Percentiles rank a stretch among this genome's conserved stretches.
These are phyloP conservation scores for Leucosporidium yakuticum DNA, from an alignment of 768 basidiomycete genomes.

Conservation along the genomic window DNA sequence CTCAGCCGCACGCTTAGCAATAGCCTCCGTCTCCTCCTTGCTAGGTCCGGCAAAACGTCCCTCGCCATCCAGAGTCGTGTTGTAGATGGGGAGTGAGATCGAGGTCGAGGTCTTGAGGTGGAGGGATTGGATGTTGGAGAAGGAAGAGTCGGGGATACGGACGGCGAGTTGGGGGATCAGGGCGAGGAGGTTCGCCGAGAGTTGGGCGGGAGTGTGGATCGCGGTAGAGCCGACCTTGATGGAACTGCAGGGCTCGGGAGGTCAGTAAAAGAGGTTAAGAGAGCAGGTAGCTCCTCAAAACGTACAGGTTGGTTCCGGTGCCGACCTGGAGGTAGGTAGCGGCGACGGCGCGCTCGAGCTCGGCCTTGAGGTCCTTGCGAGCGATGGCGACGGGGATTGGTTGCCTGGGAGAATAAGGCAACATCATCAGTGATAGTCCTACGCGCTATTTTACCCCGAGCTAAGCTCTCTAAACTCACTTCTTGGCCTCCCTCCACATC, in stretches of 20 bases:
- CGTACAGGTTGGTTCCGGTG: slow-evolving; percentile 84
- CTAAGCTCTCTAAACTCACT: slow-evolving; percentile 53
- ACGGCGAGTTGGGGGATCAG: slow-evolving; percentile 70
- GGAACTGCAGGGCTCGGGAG: slow-evolving; percentile 51
- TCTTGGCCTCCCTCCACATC: slow-evolving; percentile 91
- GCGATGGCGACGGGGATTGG: slow-evolving; percentile 89
- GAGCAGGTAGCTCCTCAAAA: slow-evolving; percentile 28
- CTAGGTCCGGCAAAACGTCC: slow-evolving; percentile 49
- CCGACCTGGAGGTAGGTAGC: slow-evolving; percentile 96
- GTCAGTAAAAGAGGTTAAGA: neutral
- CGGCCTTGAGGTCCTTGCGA: slow-evolving; percentile 81
- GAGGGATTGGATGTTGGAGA: slow-evolving; percentile 85
- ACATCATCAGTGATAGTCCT: slow-evolving; percentile 8
- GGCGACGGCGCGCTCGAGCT: slow-evolving; percentile 84
- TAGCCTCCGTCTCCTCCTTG: slow-evolving; percentile 21
- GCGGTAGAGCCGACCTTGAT: slow-evolving; percentile 68
- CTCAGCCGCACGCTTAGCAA: slow-evolving; percentile 12
- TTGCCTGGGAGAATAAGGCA: slow-evolving; percentile 55
- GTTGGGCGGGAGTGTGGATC: slow-evolving; percentile 65
- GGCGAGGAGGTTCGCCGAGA: slow-evolving; percentile 67
- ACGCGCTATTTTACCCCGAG: neutral
- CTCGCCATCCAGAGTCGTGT: slow-evolving; percentile 55
- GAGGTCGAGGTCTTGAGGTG: slow-evolving; percentile 84
- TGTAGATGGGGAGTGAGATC: slow-evolving; percentile 73
- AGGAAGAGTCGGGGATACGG: slow-evolving; percentile 59